Evolutionary conservation across 495 filamentous ascomycete genomes (phyloP).

Genomic region (Hyaloscypha variabilis): DNA sequence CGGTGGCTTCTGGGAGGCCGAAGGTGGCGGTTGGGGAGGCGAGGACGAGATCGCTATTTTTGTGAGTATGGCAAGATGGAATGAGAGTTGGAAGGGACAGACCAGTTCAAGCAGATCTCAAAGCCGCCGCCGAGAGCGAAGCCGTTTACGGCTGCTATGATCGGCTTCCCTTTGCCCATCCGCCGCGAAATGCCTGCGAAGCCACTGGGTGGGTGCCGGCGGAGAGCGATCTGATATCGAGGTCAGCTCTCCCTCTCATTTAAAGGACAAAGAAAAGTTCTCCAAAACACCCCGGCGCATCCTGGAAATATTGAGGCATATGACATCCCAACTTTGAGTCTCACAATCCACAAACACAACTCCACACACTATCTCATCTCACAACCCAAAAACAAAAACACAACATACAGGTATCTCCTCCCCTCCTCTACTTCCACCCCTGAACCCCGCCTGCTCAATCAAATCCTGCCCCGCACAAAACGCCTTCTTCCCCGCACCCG

Average conservation of each 20-base stretch:
- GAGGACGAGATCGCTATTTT: slow-evolving; percentile 65
- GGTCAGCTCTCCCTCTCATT: no score
- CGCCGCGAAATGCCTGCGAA: slow-evolving; percentile 53
- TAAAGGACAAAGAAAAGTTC: no score
- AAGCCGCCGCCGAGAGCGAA: slow-evolving; percentile 75
- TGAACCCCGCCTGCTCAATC: slow-evolving; percentile 40
- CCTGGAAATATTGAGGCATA: no score
- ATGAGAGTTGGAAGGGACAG: neutral
- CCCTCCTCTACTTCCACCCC: no score
- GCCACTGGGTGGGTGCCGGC: slow-evolving; percentile 35
- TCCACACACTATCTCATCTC: no score
- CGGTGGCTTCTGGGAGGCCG: slow-evolving; percentile 70
- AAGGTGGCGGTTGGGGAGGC: slow-evolving; percentile 62
- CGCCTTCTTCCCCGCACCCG: slow-evolving; percentile 51
- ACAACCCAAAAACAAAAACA: no score
- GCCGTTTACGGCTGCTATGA: slow-evolving; percentile 82
- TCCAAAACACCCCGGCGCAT: no score
- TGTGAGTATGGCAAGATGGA: slow-evolving; percentile 5
- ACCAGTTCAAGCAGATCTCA: slow-evolving; percentile 71
- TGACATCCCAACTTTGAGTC: no score
- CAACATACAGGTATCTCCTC: no score
- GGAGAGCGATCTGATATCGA: no score
- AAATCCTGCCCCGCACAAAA: slow-evolving; percentile 65
- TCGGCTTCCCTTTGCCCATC: slow-evolving; percentile 60
- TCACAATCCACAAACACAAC: no score